Evolutionary conservation across 768 basidiomycete genomes (phyloP).

Genomic region (Cyclocybe aegerita): DNA sequence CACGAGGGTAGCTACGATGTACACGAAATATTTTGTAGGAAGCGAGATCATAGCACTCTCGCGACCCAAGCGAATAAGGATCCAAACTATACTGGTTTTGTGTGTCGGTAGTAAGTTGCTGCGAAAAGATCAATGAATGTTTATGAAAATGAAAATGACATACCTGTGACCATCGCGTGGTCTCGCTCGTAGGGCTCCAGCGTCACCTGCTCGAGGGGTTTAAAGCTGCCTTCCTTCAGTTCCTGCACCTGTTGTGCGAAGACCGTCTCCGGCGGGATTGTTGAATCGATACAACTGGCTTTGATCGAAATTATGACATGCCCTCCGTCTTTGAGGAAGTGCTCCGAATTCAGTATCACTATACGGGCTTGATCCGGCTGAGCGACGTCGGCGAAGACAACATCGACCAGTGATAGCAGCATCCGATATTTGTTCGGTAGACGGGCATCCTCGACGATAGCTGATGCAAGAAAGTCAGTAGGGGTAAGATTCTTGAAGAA

Average conservation of each 20-base stretch:
- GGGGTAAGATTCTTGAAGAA: slow-evolving; percentile 1
- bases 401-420: slow-evolving; percentile 93
- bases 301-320: slow-evolving; percentile 97
- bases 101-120: slow-evolving; percentile 7
- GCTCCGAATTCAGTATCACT: slow-evolving; percentile 87
- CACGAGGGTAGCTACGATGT: slow-evolving; percentile 12
- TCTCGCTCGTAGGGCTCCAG: slow-evolving; percentile 92
- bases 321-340: slow-evolving; percentile 93
- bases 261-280: slow-evolving; percentile 84
- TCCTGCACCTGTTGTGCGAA: slow-evolving; percentile 87
- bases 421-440: slow-evolving; percentile 96
- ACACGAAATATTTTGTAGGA: slow-evolving; percentile 17
- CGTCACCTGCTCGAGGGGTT: slow-evolving; percentile 94
- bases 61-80: slow-evolving; percentile 7
- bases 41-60: slow-evolving; percentile 10
- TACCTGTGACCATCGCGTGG: slow-evolving; percentile 88
- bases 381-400: slow-evolving; percentile 97
- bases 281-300: slow-evolving; percentile 98
- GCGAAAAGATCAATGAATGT: slow-evolving; percentile 1
- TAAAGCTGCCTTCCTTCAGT: slow-evolving; percentile 77
- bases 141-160: slow-evolving; percentile 20
- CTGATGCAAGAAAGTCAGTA: slow-evolving; percentile 32
- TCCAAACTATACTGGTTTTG: background rate
- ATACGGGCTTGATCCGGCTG: slow-evolving; percentile 99
- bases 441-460: slow-evolving; percentile 97